Evolutionary conservation across 2,329 filamentous ascomycete genomes (phyloP).

Genomic region (Fragosphaeria purpurea): DNA sequence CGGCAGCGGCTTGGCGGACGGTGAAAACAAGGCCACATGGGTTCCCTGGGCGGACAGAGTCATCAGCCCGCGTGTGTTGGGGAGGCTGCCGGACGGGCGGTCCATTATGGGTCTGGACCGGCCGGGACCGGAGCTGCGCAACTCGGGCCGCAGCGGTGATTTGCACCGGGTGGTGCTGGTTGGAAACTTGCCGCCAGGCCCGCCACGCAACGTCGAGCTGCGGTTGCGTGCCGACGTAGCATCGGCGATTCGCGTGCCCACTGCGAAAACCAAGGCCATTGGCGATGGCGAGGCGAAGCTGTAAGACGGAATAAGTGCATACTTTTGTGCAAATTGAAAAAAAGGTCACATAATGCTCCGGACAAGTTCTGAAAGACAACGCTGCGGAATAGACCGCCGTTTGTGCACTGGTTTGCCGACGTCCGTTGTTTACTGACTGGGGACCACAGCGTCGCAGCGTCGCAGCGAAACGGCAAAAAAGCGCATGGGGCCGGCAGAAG

Average conservation of each 20-base stretch:
- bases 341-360: too few relatives aligned
- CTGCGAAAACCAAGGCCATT: neutral
- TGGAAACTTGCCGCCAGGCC: conserved; percentile 34
- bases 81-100: conserved; percentile 34
- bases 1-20: conserved; percentile 21
- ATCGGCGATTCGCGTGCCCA: neutral
- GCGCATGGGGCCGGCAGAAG: too few relatives aligned
- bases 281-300: neutral
- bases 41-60: conserved; percentile 47
- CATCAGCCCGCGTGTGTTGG: conserved; percentile 45
- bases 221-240: conserved; percentile 32
- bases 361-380: too few relatives aligned
- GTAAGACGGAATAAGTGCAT: too few relatives aligned
- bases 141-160: conserved; percentile 41
- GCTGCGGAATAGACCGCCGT: too few relatives aligned
- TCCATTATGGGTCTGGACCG: conserved; percentile 47
- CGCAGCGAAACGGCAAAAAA: too few relatives aligned
- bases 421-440: too few relatives aligned
- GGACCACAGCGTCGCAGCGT: too few relatives aligned
- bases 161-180: conserved; percentile 49
- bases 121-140: conserved; percentile 45
- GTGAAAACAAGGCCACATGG: conserved; percentile 21
- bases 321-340: too few relatives aligned
- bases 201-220: conserved; percentile 46
- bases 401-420: too few relatives aligned